Evolutionary conservation across 2,329 filamentous ascomycete species (phyloP).

Genomic region (Endothia cerciana): DNA sequence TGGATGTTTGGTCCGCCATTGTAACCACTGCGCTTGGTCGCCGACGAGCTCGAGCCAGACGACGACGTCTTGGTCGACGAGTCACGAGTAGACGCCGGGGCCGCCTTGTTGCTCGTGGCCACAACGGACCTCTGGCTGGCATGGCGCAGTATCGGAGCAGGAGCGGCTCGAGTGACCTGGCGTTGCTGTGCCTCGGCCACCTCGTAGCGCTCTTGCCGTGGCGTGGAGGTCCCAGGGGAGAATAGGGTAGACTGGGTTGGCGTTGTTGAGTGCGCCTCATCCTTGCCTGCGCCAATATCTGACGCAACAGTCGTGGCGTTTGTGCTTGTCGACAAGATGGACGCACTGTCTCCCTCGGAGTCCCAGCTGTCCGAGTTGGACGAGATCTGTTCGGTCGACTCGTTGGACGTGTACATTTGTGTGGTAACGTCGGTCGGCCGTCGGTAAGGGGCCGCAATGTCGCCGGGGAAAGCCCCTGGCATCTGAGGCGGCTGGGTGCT

Average conservation of each 20-base stretch:
- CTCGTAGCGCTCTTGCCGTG: constrained; percentile 8
- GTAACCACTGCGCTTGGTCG: constrained; percentile 13
- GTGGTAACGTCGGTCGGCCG: constrained; percentile 26
- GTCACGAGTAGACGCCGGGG: constrained; percentile 4
- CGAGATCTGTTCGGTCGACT: constrained; percentile 23
- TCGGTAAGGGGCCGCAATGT: constrained; percentile 24
- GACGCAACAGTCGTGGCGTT: constrained; percentile 30
- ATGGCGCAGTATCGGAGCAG: constrained; percentile 22
- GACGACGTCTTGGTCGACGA: constrained; percentile 13
- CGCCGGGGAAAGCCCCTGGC: constrained; percentile 26
- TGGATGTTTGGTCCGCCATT: constrained; percentile 20
- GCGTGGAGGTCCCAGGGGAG: constrained; percentile 18
- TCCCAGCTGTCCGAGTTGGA: constrained; percentile 25
- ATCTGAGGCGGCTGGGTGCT: constrained; percentile 11
- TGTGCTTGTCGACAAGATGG: constrained; percentile 28
- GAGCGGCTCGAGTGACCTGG: neutral
- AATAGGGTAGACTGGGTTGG: neutral
- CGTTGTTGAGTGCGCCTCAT: constrained; percentile 13
- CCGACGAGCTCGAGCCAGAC: constrained; percentile 11
- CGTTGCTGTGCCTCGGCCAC: neutral
- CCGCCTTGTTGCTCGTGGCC: constrained; percentile 15
- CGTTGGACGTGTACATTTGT: constrained; percentile 22
- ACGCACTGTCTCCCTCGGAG: constrained; percentile 28
- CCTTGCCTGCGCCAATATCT: constrained; percentile 28
- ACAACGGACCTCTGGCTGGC: constrained; percentile 18